These are phyloP conservation scores for Nakaseomyces sp. DNA, from an alignment of 1,139 yeast genomes.

Conservation along the genomic window DNA sequence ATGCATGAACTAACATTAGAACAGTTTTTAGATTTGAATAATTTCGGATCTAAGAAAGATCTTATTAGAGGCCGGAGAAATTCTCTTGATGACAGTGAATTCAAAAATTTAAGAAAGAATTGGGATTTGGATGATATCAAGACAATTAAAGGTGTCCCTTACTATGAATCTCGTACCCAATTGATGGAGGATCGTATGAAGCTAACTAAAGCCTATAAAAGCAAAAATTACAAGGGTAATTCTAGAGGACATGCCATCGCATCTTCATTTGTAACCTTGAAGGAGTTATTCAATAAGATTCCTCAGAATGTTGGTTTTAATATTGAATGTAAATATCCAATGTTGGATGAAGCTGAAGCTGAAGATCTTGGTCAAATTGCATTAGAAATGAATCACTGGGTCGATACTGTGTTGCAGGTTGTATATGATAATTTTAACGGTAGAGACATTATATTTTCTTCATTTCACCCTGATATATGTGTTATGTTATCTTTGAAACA, in stretches of 20 bases:
- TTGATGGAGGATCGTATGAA: slow-evolving; percentile 62
- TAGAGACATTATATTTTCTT: slow-evolving; percentile 81
- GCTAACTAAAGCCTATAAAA: slow-evolving; percentile 79
- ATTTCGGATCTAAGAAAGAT: slow-evolving; percentile 10
- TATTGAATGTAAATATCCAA: slow-evolving; percentile 90
- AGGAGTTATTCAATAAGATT: slow-evolving; percentile 70
- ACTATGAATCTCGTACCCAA: slow-evolving; percentile 11
- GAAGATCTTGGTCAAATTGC: slow-evolving; percentile 86
- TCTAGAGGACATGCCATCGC: slow-evolving; percentile 85
- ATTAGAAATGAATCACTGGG: slow-evolving; percentile 77
- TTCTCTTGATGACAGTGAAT: slow-evolving; percentile 5
- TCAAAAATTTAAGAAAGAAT: slow-evolving; percentile 3
- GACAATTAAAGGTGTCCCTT: slow-evolving; percentile 3
- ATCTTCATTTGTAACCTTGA: slow-evolving; percentile 81
- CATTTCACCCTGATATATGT: slow-evolving; percentile 93
- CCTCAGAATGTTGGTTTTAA: slow-evolving; percentile 87
- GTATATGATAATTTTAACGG: slow-evolving; percentile 75
- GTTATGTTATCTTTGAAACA: slow-evolving; percentile 79
- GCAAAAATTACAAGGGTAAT: slow-evolving; percentile 84
- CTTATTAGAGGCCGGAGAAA: slow-evolving; percentile 2
- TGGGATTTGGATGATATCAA: slow-evolving; percentile 10
- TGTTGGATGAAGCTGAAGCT: slow-evolving; percentile 84
- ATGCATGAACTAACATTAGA: slow-evolving; percentile 89
- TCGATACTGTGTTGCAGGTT: slow-evolving; percentile 70
- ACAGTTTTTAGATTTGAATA: slow-evolving; percentile 67